Conservation (phyloP, 306 rosid species). For the Psophocarpus tetragonolobus region DNA sequence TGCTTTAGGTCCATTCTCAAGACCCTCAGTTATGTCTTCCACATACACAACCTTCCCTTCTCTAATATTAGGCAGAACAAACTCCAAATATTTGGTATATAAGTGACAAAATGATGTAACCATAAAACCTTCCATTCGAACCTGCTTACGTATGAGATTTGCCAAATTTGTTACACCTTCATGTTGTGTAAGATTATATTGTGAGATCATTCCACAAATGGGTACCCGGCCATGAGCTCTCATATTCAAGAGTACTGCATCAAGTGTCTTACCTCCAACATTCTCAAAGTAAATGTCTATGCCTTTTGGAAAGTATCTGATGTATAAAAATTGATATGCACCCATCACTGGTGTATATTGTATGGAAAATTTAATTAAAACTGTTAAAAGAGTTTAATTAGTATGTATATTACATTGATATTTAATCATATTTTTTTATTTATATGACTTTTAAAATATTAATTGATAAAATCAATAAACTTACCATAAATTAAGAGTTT, state of each 20-base stretch:
- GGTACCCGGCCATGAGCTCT: constrained; percentile 30
- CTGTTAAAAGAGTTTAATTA: too few relatives aligned
- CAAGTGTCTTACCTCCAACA: constrained; percentile 43
- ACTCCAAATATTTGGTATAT: not conserved
- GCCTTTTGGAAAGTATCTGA: constrained; percentile 27
- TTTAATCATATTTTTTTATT: too few relatives aligned
- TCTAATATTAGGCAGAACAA: not conserved
- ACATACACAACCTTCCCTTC: constrained; percentile 24
- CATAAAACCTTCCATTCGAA: not conserved
- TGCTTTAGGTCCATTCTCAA: constrained; percentile 30
- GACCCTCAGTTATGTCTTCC: constrained; percentile 18
- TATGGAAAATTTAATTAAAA: not conserved
- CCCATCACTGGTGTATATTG: not conserved
- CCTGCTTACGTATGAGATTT: not conserved
- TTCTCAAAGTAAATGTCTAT: constrained; percentile 37
- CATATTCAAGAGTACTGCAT: constrained; percentile 39
- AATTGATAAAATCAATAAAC: too few relatives aligned
- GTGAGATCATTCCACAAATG: constrained; percentile 44
- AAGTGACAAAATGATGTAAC: not conserved
- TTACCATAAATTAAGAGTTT: too few relatives aligned
- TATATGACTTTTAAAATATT: too few relatives aligned
- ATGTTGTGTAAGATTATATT: constrained; percentile 17
- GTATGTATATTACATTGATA: too few relatives aligned
- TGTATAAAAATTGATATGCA: not conserved
- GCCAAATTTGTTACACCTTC: not conserved